These are phyloP conservation scores for Malassezia arunalokei DNA, from an alignment of 1,284 basidiomycete genomes.

Conservation along the genomic window DNA sequence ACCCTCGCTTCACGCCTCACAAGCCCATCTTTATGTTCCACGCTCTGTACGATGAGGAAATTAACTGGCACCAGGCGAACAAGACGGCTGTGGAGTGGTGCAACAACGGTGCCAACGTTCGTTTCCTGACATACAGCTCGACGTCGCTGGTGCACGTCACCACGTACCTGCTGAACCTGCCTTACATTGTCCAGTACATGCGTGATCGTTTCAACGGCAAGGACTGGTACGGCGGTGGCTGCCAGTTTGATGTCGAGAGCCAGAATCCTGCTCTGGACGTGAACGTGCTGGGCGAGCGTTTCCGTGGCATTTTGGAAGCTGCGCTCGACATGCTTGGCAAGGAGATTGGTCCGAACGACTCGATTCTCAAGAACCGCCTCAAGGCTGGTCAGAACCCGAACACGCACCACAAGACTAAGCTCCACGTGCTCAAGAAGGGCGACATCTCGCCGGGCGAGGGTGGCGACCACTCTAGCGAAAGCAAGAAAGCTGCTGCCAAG, in stretches of 20 bases:
- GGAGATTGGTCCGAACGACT: conserved; percentile 16
- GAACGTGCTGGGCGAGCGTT: conserved; percentile 9
- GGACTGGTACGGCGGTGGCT: conserved; percentile 12
- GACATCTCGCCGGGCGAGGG: conserved; percentile 12
- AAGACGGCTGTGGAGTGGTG: conserved; percentile 31
- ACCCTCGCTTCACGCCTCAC: conserved; percentile 17
- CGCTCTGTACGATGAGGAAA: conserved; percentile 27
- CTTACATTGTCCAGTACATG: conserved; percentile 16
- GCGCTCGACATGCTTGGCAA: conserved; percentile 16
- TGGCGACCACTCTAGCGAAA: conserved; percentile 9
- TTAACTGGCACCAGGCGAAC: conserved; percentile 29
- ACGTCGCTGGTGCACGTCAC: conserved; percentile 15
- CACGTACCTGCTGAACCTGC: conserved; percentile 14
- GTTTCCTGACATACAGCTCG: conserved; percentile 22
- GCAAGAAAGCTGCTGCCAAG: conserved; percentile 1
- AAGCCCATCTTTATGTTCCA: conserved; percentile 34
- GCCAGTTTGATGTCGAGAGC: conserved; percentile 13
- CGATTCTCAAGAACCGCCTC: conserved; percentile 2
- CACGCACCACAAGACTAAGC: conserved; percentile 7
- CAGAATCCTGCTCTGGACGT: conserved; percentile 4
- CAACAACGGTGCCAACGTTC: conserved; percentile 31
- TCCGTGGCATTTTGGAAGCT: neutral
- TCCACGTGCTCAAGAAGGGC: neutral
- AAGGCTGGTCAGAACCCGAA: conserved; percentile 15
- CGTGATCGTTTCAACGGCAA: conserved; percentile 14